Evolutionary conservation across 768 basidiomycete genomes (phyloP), one percentile per base, ranked within the genome.

Genomic region (Crassisporium funariophilum): DNA sequence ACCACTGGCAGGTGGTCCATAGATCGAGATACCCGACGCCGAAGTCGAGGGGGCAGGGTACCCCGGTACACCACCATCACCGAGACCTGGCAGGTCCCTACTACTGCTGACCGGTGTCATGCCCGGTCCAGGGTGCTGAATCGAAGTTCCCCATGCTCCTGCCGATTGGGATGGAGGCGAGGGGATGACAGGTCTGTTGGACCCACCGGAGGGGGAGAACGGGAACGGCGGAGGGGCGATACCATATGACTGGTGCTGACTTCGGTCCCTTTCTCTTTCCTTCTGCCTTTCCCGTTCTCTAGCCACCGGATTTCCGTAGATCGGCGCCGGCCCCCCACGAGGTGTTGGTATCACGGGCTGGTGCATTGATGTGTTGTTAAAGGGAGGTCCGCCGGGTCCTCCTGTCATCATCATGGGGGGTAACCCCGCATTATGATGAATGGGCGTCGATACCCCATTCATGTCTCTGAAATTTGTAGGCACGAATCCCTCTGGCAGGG

Each of bases 231-330:
- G 45, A 3, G 38, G 21, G 12, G 49, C 22, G 24, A 15, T 25
- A 12, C 36, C 37, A 24, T 41, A 41, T n/a, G n/a, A n/a, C n/a
- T n/a, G n/a, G n/a, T n/a, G n/a, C n/a, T n/a, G n/a, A n/a, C n/a
- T n/a, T n/a, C n/a, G n/a, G n/a, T n/a, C n/a, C n/a, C n/a, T n/a
- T n/a, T n/a, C n/a, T n/a, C n/a, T n/a, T n/a, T n/a, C n/a, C n/a
- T n/a, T n/a, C n/a, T n/a, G n/a, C n/a, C 38, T 41, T 6, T 52
- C 53, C 22, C 34, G 41, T 22, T 52, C 50, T 20, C 46, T 50
- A 33, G 22, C 38, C 8, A 56, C 25, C 24, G 61, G 61, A 35
- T 62, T 62, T 1, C 56, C 58, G 44, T 62, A 62, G 5, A 49
- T 53, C n/a, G 36, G 39, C 15, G 41, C n/a, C n/a, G n/a, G n/a